phyloP scores from a whole-genome alignment of 805 yeast genomes.

The Kazachstania kunashirensis region DNA sequence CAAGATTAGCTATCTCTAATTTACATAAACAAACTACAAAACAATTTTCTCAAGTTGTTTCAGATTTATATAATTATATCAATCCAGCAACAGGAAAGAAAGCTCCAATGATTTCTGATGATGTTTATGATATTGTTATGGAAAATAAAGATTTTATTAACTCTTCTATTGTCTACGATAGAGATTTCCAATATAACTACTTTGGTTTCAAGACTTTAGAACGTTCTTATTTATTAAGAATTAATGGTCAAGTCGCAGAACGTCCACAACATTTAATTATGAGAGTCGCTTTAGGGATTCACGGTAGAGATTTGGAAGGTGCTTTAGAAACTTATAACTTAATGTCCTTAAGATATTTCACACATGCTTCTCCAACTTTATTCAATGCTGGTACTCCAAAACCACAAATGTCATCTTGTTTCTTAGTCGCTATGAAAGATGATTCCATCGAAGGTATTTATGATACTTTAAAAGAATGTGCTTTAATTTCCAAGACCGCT shows the following conservation, averaged over 20 bases:
- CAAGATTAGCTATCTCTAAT: constrained; percentile 89
- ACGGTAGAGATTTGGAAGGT: constrained; percentile 51
- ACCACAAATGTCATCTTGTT: constrained; percentile 85
- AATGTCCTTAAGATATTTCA: constrained; percentile 81
- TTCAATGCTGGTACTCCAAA: constrained; percentile 87
- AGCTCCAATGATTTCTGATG: constrained; percentile 62
- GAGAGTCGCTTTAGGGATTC: constrained; percentile 90
- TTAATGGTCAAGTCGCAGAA: constrained; percentile 63
- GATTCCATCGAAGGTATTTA: constrained; percentile 95
- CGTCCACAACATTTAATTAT: constrained; percentile 85
- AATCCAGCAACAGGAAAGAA: constrained; percentile 69
- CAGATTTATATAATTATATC: constrained; percentile 62
- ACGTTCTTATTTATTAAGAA: constrained; percentile 68
- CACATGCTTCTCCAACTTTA: constrained; percentile 92
- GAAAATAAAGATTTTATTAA: constrained; percentile 57
- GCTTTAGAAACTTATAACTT: constrained; percentile 76
- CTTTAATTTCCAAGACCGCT: constrained; percentile 85
- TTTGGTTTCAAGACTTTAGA: constrained; percentile 91
- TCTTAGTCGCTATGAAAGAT: constrained; percentile 80
- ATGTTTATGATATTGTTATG: constrained; percentile 53
- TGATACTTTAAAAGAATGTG: constrained; percentile 78
- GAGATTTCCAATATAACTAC: constrained; percentile 72
- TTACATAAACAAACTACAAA: constrained; percentile 90
- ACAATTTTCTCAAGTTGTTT: constrained; percentile 68
- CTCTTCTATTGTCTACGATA: constrained; percentile 60